Evolutionary conservation across 2,329 filamentous ascomycete genomes (phyloP).

Genomic region (Apiospora marii): DNA sequence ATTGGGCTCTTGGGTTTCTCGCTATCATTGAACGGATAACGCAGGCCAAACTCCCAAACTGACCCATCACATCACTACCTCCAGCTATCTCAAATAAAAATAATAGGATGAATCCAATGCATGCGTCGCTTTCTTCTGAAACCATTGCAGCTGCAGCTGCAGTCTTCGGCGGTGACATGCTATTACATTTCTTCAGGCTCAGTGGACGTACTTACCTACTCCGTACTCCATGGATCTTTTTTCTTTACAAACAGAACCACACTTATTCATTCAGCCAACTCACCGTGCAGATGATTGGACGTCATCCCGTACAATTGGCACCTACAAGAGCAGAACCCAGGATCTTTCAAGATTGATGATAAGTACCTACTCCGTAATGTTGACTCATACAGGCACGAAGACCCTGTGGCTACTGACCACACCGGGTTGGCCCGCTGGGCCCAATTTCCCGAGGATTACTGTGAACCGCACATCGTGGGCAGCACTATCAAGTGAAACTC

Average conservation of each 20-base stretch:
- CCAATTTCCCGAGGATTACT: background rate
- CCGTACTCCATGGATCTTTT: conserved; percentile 18
- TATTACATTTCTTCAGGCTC: conserved; percentile 11
- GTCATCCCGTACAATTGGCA: background rate
- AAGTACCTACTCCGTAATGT: background rate
- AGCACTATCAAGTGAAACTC: background rate
- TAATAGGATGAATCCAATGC: conserved; percentile 3
- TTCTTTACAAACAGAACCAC: background rate
- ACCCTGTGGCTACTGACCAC: background rate
- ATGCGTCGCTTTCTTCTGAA: background rate
- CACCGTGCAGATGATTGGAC: background rate
- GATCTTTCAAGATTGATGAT: background rate
- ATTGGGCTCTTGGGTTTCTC: background rate
- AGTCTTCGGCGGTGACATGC: background rate
- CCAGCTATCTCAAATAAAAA: background rate
- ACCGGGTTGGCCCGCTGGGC: background rate
- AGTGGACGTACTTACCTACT: too few species aligned
- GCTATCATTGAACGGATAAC: background rate
- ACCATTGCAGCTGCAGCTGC: conserved; percentile 12
- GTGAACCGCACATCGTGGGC: background rate
- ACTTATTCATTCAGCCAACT: background rate
- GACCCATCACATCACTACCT: too few species aligned
- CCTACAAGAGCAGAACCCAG: background rate
- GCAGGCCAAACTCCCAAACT: background rate
- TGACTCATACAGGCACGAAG: background rate